Base-by-base conservation (phyloP, 2,329 filamentous ascomycete species). In the Aureobasidium lini region DNA sequence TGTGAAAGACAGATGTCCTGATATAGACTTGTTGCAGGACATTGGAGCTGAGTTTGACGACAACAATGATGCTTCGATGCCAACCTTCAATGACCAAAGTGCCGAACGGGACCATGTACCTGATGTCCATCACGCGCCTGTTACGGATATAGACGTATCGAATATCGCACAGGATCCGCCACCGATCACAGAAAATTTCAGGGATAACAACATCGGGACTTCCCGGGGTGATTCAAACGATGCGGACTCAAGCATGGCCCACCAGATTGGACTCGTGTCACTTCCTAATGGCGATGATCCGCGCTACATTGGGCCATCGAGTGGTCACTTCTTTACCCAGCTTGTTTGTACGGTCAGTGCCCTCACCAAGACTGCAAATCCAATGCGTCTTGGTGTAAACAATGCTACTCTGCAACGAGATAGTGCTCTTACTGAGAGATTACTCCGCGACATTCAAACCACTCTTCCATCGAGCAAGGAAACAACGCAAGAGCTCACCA, bases 211-310 rank as follows among this genome's bases (percentile, higher is more conserved):
- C 10, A 39, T 8, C 1, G 36, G 23, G 16, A 23, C 36, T 9
- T 7, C 23, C 3, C n/a, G 6, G 7, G 23, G 18, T 23, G n/a
- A 10, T n/a, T 15, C 37, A 5, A 40, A 43, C 2, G 15, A 42
- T 9, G 39, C 50, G 5, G 50, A 54, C 15, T 54, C 50, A 8
- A 54, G 28, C 39, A 16, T 54, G 9, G n/a, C 50, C 6, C 50
- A 54, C 15, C 50, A 54, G 16, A 54, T 54, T 28, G 50, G 50
- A n/a, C 50, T 54, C 28, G 50, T 54, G 5, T 54, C 50, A 9
- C 50, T 54, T 34, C 50, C 50, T 6, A 54, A 54, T 3, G 50
- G 50, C 16, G 50, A 54, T 32, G 39, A 54, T 23, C 50, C 50
- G 11, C 37, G 50, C 11, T 54, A 54, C n/a, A 54, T 54, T 10